A percentile compares a stretch with the other conserved stretches of the same genome.
Evolutionary conservation across 495 filamentous ascomycete species (phyloP).

Genomic region (Margaritispora aquatica): DNA sequence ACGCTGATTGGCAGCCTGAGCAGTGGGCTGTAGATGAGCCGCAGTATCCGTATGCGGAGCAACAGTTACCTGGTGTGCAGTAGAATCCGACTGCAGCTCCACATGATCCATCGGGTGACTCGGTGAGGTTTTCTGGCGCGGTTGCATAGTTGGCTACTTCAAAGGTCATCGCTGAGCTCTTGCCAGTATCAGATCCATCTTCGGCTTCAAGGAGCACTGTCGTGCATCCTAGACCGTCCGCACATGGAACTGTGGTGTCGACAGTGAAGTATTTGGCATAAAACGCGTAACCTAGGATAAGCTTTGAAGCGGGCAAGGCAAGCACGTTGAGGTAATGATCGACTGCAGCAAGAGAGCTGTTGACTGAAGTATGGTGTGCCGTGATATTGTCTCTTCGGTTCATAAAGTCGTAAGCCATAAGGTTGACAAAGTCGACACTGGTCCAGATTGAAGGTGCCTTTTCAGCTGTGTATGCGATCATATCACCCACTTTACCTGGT

Average conservation of each 20-base stretch:
- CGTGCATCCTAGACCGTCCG: conserved; percentile 47
- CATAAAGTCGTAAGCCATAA: conserved; percentile 65
- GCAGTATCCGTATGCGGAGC: conserved; percentile 19
- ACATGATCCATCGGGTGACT: conserved; percentile 17
- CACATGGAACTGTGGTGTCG: conserved; percentile 26
- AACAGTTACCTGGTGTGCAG: conserved; percentile 18
- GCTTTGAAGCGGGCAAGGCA: conserved; percentile 39
- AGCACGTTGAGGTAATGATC: conserved; percentile 50
- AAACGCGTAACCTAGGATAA: conserved; percentile 60
- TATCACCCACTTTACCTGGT: conserved; percentile 50
- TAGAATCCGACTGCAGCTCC: background rate
- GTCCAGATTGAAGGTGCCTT: conserved; percentile 51
- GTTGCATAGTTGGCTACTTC: conserved; percentile 28
- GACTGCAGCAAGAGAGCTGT: conserved; percentile 41
- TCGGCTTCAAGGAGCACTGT: conserved; percentile 48
- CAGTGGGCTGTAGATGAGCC: conserved; percentile 32
- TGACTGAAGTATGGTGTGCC: conserved; percentile 48
- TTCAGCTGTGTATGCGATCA: conserved; percentile 56
- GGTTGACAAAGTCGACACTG: conserved; percentile 58
- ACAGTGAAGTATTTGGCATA: conserved; percentile 64
- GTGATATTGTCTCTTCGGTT: conserved; percentile 59
- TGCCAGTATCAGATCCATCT: conserved; percentile 50
- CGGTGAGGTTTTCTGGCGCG: conserved; percentile 16
- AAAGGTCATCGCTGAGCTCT: conserved; percentile 50
- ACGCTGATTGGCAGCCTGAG: conserved; percentile 34